Evolutionary conservation across 2,329 filamentous ascomycete species (phyloP).

Genomic region (Pseudophaeomoniella oleicola): DNA sequence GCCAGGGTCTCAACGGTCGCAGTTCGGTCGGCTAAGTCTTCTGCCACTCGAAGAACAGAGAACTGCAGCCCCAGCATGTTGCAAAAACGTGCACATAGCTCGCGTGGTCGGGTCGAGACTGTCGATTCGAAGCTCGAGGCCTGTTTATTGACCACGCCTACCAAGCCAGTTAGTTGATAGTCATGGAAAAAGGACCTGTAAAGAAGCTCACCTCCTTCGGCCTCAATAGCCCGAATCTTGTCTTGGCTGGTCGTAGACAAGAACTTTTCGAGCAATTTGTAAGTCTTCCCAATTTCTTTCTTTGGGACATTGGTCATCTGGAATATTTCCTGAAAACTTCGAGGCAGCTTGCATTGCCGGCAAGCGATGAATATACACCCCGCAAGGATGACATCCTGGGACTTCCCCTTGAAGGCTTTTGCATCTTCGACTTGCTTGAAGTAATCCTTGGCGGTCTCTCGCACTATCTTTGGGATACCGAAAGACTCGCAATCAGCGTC

Average conservation of each 20-base stretch:
- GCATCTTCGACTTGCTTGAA: conserved; percentile 91
- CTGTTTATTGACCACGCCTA: conserved; percentile 30
- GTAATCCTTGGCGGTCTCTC: conserved; percentile 83
- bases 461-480: conserved; percentile 64
- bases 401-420: conserved; percentile 89
- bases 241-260: conserved; percentile 48
- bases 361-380: conserved; percentile 97
- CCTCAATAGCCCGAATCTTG: conserved; percentile 32
- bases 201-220: conserved; percentile 39
- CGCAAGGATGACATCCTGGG: conserved; percentile 82
- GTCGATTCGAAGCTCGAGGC: conserved; percentile 52
- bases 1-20: conserved; percentile 67
- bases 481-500: conserved; percentile 74
- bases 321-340: conserved; percentile 90
- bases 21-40: conserved; percentile 64
- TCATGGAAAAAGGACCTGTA: conserved; percentile 6
- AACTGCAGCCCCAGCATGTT: conserved; percentile 64
- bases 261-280: conserved; percentile 85
- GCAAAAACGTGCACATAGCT: conserved; percentile 82
- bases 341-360: conserved; percentile 70
- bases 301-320: conserved; percentile 86
- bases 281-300: conserved; percentile 93
- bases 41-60: conserved; percentile 64
- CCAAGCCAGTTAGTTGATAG: conserved; percentile 2
- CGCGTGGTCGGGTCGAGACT: conserved; percentile 62